These are phyloP conservation scores for Stentor roeselii DNA, from an alignment of 73 alveolate genomes.

Conservation along the genomic window DNA sequence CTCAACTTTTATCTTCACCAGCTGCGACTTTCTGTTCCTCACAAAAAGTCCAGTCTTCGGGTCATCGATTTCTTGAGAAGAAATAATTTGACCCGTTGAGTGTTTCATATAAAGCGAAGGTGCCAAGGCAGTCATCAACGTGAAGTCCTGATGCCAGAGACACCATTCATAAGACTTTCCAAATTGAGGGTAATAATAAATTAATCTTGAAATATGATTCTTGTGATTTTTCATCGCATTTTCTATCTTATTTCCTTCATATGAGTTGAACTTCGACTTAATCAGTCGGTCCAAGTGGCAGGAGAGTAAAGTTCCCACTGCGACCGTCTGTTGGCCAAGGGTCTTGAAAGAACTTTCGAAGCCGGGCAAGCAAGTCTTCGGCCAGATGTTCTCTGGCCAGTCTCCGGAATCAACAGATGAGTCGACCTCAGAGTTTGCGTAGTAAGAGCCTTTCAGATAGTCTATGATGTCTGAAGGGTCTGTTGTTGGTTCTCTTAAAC, in stretches of 20 bases:
- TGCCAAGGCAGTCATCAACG: not conserved
- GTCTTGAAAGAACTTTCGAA: constrained; percentile 52
- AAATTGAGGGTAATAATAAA: not conserved
- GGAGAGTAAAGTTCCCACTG: constrained; percentile 53
- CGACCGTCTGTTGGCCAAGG: constrained; percentile 45
- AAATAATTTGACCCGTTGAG: not conserved
- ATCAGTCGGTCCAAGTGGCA: constrained; percentile 63
- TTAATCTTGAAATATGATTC: not conserved
- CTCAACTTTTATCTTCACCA: not conserved
- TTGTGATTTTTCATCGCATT: not conserved
- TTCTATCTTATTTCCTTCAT: not conserved
- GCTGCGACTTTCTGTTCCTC: not conserved
- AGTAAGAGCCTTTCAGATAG: constrained; percentile 62
- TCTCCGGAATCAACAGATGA: constrained; percentile 12
- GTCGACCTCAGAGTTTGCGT: constrained; percentile 61
- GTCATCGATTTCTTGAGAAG: not conserved
- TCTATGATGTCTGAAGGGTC: constrained; percentile 59
- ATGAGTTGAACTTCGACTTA: no score
- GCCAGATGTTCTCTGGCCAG: constrained; percentile 52
- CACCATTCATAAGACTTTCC: not conserved
- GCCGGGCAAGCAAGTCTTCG: constrained; percentile 56
- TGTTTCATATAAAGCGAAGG: not conserved
- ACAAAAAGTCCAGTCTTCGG: not conserved
- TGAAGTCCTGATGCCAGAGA: not conserved
- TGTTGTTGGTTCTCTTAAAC: constrained; percentile 75